Conservation (phyloP, 2,329 filamentous ascomycete genomes). For the Calonectria pauciramosa region DNA sequence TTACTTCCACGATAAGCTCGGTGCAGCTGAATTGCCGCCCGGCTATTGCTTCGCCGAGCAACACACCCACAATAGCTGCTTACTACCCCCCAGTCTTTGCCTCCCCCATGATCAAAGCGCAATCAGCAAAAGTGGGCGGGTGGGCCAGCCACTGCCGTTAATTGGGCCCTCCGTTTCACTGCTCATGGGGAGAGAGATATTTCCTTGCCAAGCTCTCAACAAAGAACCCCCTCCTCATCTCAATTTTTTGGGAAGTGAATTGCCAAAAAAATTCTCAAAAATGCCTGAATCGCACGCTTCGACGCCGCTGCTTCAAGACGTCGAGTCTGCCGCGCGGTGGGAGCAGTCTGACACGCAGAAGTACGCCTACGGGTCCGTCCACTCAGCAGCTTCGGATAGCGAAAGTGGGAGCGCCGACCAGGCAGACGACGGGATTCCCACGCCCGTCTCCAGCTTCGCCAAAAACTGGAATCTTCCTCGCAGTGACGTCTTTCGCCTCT, state of each 20-base stretch:
- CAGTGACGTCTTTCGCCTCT: conserved; percentile 61
- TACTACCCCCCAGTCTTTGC: neutral
- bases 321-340: neutral
- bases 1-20: neutral
- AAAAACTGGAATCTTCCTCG: conserved; percentile 40
- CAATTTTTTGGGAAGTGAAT: neutral
- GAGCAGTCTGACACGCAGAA: neutral
- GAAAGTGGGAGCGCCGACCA: neutral
- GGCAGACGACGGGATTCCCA: neutral
- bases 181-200: neutral
- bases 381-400: neutral
- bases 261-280: neutral
- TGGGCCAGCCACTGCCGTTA: neutral
- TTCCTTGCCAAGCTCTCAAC: neutral
- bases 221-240: neutral
- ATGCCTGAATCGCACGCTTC: neutral
- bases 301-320: neutral
- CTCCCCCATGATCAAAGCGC: conserved; percentile 7
- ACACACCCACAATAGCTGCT: neutral
- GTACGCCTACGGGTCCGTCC: neutral
- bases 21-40: neutral
- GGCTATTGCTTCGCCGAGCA: neutral
- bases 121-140: conserved; percentile 6
- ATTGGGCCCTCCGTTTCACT: neutral
- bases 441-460: neutral